phyloP scores from a whole-genome alignment of 257 asterid genomes.

The Parsonsia alboflavescens region DNA sequence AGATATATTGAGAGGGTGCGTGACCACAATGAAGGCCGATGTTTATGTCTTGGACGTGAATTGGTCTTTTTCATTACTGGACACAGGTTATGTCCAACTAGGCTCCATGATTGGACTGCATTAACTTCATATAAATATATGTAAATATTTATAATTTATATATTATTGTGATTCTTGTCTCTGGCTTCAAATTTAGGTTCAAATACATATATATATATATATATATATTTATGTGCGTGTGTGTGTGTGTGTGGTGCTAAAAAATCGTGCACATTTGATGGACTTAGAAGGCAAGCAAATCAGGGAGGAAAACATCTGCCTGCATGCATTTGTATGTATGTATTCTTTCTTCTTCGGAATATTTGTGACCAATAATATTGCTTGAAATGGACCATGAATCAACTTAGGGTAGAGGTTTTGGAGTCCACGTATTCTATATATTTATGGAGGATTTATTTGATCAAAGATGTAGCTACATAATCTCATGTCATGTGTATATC shows the following conservation, averaged over 20 bases:
- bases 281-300: background rate
- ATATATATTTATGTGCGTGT: too few relatives aligned
- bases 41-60: background rate
- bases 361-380: background rate
- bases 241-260: conserved; percentile 21
- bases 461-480: too few relatives aligned
- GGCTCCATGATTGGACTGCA: conserved; percentile 14
- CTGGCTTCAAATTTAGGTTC: background rate
- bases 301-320: background rate
- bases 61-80: conserved; percentile 7
- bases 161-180: background rate
- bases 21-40: background rate
- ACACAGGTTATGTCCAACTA: background rate
- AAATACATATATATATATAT: too few relatives aligned
- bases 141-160: too few relatives aligned
- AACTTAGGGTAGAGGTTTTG: too few relatives aligned
- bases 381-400: too few relatives aligned
- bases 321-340: background rate
- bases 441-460: too few relatives aligned
- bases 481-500: too few relatives aligned
- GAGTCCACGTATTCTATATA: too few relatives aligned
- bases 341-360: background rate
- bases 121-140: background rate
- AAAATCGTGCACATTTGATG: background rate
- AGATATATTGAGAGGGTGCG: background rate